phyloP scores from a whole-genome alignment of 2,329 filamentous ascomycete species.

The Onygena corvina region DNA sequence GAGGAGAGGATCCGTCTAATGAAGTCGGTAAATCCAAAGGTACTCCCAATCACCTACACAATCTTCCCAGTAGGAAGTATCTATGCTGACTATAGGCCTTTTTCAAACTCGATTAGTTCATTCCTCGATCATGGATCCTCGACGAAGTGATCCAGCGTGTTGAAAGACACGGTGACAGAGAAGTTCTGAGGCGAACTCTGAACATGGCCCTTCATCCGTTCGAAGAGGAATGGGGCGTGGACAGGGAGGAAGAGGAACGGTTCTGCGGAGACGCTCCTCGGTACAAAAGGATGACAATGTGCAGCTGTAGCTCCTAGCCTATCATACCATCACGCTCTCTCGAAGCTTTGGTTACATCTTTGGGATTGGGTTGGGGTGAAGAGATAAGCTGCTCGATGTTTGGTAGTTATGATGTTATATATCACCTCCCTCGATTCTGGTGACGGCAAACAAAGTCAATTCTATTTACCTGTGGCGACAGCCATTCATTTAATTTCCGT shows the following conservation, averaged over 20 bases:
- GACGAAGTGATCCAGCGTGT: constrained; percentile 87
- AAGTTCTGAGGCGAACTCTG: constrained; percentile 66
- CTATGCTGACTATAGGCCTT: too few relatives aligned
- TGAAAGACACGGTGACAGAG: constrained; percentile 68
- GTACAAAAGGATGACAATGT: constrained; percentile 70
- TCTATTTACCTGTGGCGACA: not conserved
- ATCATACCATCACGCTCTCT: not conserved
- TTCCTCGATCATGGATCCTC: constrained; percentile 80
- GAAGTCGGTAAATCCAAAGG: constrained; percentile 78
- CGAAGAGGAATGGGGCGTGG: constrained; percentile 51
- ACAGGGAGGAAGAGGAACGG: constrained; percentile 63
- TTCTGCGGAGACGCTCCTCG: constrained; percentile 79
- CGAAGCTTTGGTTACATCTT: constrained; percentile 8
- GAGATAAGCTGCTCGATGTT: not conserved
- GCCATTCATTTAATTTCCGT: too few relatives aligned
- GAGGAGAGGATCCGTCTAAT: constrained; percentile 56
- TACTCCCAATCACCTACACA: constrained; percentile 21
- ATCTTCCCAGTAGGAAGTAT: not conserved
- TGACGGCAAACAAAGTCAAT: constrained; percentile 2
- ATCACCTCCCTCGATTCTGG: not conserved
- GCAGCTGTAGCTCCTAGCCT: constrained; percentile 74
- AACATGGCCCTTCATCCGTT: constrained; percentile 76
- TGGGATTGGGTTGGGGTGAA: not conserved
- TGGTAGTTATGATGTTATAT: constrained; percentile 2
- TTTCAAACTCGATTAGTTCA: constrained; percentile 42